phyloP scores from a whole-genome alignment of 352 stramenopile genomes.

The Pythium aquatile region DNA sequence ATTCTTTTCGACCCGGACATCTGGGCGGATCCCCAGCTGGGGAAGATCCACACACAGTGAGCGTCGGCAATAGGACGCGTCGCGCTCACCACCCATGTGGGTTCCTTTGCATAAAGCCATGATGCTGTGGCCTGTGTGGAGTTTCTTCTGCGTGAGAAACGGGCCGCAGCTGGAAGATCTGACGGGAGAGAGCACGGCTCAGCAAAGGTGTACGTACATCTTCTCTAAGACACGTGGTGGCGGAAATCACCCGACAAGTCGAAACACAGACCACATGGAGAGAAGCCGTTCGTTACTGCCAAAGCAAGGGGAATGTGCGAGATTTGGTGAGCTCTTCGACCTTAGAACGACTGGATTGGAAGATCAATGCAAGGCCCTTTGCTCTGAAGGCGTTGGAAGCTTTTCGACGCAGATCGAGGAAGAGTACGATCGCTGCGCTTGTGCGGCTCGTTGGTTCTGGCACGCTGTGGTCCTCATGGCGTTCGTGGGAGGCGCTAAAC shows the following conservation, averaged over 20 bases:
- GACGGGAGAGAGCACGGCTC: constrained; percentile 3
- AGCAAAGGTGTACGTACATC: constrained; percentile 23
- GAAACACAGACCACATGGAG: background rate
- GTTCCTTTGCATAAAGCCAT: background rate
- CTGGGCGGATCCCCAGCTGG: background rate
- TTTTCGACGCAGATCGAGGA: too few relatives aligned
- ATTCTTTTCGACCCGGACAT: background rate
- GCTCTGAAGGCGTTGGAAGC: too few relatives aligned
- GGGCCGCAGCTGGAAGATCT: background rate
- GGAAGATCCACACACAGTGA: background rate
- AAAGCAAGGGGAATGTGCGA: background rate
- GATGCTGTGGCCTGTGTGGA: background rate
- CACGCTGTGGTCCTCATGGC: too few relatives aligned
- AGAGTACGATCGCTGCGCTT: too few relatives aligned
- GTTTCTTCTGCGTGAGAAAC: constrained; percentile 1
- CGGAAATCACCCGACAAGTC: background rate
- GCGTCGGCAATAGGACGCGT: background rate
- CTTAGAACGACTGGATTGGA: too few relatives aligned
- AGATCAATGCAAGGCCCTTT: too few relatives aligned
- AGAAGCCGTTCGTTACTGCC: background rate
- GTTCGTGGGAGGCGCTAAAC: too few relatives aligned
- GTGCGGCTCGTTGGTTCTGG: too few relatives aligned
- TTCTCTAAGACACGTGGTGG: constrained; percentile 15
- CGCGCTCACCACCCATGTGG: background rate
- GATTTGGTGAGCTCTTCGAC: too few relatives aligned